phyloP scores from a whole-genome alignment of 768 basidiomycete genomes.

The Hydnum rufescens region DNA sequence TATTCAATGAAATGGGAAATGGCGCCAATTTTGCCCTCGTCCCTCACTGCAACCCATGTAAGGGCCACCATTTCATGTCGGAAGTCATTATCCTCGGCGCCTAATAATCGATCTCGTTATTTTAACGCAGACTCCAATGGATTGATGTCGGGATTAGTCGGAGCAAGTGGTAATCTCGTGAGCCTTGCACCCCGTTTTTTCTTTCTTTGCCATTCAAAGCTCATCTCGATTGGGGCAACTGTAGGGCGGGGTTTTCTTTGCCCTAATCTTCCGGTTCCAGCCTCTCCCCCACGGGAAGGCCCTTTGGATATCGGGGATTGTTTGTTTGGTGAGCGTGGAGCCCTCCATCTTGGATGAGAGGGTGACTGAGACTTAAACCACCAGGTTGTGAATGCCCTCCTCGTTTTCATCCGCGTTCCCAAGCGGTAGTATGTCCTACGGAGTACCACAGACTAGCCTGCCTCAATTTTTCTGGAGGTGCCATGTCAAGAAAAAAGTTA shows the following conservation, averaged over 20 bases:
- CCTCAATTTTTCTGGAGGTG: too few species aligned
- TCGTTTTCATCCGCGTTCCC: background rate
- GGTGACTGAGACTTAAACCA: background rate
- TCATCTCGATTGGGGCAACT: conserved; percentile 22
- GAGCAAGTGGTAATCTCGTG: conserved; percentile 9
- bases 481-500: too few species aligned
- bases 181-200: background rate
- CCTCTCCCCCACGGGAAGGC: conserved; percentile 22
- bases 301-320: conserved; percentile 28
- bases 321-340: conserved; percentile 15
- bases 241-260: conserved; percentile 30
- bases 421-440: too few species aligned
- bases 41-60: conserved; percentile 29
- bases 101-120: conserved; percentile 3
- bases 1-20: conserved; percentile 26
- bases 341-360: background rate
- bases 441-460: too few species aligned
- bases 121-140: conserved; percentile 20
- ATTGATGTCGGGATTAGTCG: conserved; percentile 13
- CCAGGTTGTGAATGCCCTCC: background rate
- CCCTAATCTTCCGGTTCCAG: conserved; percentile 30
- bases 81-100: background rate
- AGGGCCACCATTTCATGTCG: conserved; percentile 11
- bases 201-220: background rate
- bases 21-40: conserved; percentile 33